Evolutionary conservation across 805 yeast genomes (phyloP).

Genomic region (Spathaspora boniae): DNA sequence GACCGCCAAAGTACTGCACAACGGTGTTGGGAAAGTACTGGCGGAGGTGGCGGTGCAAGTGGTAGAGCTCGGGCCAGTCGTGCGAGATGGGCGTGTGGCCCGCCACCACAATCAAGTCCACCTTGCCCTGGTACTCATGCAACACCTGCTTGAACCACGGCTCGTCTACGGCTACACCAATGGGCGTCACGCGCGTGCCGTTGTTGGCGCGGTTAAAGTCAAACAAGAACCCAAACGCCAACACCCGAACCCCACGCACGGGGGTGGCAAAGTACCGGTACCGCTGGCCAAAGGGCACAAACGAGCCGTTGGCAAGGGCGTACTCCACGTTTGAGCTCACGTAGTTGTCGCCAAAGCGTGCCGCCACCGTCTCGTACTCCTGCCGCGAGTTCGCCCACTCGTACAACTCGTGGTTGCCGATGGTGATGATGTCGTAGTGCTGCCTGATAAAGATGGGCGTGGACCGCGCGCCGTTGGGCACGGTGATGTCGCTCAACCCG

Average conservation of each 20-base stretch:
- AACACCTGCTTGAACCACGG: constrained; percentile 62
- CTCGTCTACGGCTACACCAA: constrained; percentile 49
- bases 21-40: constrained; percentile 53
- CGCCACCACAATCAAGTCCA: constrained; percentile 67
- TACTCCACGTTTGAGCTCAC: constrained; percentile 72
- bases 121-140: constrained; percentile 22
- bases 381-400: constrained; percentile 56
- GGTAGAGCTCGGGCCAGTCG: constrained; percentile 50
- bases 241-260: constrained; percentile 45
- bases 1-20: constrained; percentile 92
- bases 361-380: constrained; percentile 62
- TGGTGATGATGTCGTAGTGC: constrained; percentile 73
- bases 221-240: constrained; percentile 78
- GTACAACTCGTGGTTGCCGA: constrained; percentile 92
- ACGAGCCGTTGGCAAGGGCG: constrained; percentile 37
- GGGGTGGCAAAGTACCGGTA: constrained; percentile 65
- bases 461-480: constrained; percentile 65
- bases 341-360: constrained; percentile 59
- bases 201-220: constrained; percentile 63
- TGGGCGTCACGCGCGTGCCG: constrained; percentile 61
- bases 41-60: constrained; percentile 51
- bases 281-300: constrained; percentile 65
- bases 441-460: constrained; percentile 58
- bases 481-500: constrained; percentile 78
- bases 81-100: constrained; percentile 73